Base-by-base conservation (phyloP, 1,284 basidiomycete genomes). In the Marasmius fiardii region DNA sequence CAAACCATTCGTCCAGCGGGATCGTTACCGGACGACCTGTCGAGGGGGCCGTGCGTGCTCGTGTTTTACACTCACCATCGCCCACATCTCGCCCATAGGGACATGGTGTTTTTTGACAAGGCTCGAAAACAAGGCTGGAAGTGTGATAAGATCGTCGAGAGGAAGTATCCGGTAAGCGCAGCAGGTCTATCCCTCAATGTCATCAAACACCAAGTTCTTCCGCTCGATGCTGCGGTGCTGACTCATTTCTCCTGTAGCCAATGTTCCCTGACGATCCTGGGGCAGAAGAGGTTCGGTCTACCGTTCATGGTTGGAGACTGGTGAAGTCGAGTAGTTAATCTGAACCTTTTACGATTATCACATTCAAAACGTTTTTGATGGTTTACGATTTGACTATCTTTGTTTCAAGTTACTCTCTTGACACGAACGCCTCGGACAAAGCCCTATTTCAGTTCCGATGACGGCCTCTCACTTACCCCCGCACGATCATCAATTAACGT, bases 51-150 rank as follows among this genome's bases (percentile, higher is more conserved):
- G 0, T 81, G 77, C 52, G 79, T 93, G 2, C 82, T 98, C 1
- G 92, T 96, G 2, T 98, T 98, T 72, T 96, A 92, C 70, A 91
- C 90, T 0, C 95, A 98, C 61, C 96, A 98, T 65, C 79, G 92
- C 0, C 95, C 93, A 0, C 88, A 88, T 63, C 83, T 95, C 16
- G 92, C 91, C 0, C 79, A 92, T 55, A 85, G 88, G 21, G 93
- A 98, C 67, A 83, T 95, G 75, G 80, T 81, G 4, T 98, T 98
- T 71, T 93, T 98, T 66, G 64, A 67, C 0, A 80, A 86, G 63
- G 92, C 93, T 0, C 65, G 73, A 43, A 69, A 74, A 24, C 70
- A 73, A 16, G 91, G 91, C 0, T 98, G 95, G 94, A 66, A 60
- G 2, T 92, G 89, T 60, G 79, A 88, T 61, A 77, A 91, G 65